Conservation (phyloP, 768 basidiomycete genomes). For the Suillus spraguei region DNA sequence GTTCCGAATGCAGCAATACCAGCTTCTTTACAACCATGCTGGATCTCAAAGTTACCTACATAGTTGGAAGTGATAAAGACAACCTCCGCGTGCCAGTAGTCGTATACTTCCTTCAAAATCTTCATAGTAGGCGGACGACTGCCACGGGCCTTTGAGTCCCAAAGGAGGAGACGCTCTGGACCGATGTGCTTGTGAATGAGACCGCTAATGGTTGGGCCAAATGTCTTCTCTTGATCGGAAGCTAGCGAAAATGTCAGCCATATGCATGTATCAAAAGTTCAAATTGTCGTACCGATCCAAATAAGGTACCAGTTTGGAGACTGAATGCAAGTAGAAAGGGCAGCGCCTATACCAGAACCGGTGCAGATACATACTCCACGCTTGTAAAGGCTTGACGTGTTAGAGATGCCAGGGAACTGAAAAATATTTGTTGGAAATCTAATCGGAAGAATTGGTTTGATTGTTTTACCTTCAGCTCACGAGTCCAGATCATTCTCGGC, state of each 20-base stretch:
- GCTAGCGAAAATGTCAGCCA: conserved; percentile 40
- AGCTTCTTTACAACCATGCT: conserved; percentile 73
- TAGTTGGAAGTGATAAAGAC: conserved; percentile 88
- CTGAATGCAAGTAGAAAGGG: conserved; percentile 78
- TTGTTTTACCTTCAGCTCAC: conserved; percentile 67
- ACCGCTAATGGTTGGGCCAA: conserved; percentile 76
- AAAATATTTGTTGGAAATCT: background rate
- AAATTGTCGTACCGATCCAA: conserved; percentile 60
- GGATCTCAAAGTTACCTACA: conserved; percentile 76
- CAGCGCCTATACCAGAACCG: conserved; percentile 80
- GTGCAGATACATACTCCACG: conserved; percentile 83
- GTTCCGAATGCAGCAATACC: conserved; percentile 72
- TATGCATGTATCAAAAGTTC: conserved; percentile 8
- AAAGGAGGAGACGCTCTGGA: conserved; percentile 72
- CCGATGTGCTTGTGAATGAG: conserved; percentile 72
- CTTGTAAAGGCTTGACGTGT: conserved; percentile 78
- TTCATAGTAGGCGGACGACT: conserved; percentile 81
- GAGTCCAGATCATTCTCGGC: conserved; percentile 74
- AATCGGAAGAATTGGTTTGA: background rate
- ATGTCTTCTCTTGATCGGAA: conserved; percentile 83
- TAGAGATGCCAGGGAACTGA: conserved; percentile 78
- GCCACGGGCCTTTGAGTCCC: conserved; percentile 76
- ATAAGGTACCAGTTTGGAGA: conserved; percentile 78
- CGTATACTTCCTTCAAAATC: conserved; percentile 67
- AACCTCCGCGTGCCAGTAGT: conserved; percentile 75